Percentiles rank a stretch among this genome's conserved stretches.
Conservation (phyloP, 805 yeast genomes). For the Nakazawaea pomicola region DNA sequence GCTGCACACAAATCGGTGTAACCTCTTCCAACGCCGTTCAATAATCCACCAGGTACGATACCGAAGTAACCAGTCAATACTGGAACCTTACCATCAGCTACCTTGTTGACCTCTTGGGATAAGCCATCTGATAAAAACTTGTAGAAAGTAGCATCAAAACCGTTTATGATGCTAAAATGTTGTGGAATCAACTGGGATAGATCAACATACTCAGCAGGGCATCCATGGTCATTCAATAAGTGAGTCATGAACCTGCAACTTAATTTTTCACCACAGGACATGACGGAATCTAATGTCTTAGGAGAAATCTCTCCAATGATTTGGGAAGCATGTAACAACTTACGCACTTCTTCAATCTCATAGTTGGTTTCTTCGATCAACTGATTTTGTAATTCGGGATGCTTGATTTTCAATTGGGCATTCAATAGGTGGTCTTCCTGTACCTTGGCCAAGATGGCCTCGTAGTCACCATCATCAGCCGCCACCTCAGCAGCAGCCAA, state of each 20-base stretch:
- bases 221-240: conserved; percentile 77
- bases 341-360: conserved; percentile 66
- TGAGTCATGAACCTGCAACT: conserved; percentile 88
- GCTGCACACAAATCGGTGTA: conserved; percentile 98
- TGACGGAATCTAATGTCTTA: conserved; percentile 81
- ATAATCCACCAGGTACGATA: conserved; percentile 88
- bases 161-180: conserved; percentile 48
- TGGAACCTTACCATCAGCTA: conserved; percentile 53
- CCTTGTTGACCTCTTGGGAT: conserved; percentile 40
- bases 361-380: conserved; percentile 54
- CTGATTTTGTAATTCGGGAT: conserved; percentile 38
- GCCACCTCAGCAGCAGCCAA: conserved; percentile 81
- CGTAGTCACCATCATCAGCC: conserved; percentile 53
- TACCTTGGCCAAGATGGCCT: conserved; percentile 56
- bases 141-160: conserved; percentile 67
- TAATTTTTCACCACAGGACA: conserved; percentile 92
- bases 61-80: conserved; percentile 97
- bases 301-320: conserved; percentile 88
- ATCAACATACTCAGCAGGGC: conserved; percentile 74
- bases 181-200: conserved; percentile 67
- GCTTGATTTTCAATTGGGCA: conserved; percentile 51
- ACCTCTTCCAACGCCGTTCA: conserved; percentile 94
- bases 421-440: conserved; percentile 75
- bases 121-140: conserved; percentile 47
- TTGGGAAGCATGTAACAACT: conserved; percentile 79